Base-by-base conservation (phyloP, 2,329 filamentous ascomycete species). In the Fusarium liriodendri region DNA sequence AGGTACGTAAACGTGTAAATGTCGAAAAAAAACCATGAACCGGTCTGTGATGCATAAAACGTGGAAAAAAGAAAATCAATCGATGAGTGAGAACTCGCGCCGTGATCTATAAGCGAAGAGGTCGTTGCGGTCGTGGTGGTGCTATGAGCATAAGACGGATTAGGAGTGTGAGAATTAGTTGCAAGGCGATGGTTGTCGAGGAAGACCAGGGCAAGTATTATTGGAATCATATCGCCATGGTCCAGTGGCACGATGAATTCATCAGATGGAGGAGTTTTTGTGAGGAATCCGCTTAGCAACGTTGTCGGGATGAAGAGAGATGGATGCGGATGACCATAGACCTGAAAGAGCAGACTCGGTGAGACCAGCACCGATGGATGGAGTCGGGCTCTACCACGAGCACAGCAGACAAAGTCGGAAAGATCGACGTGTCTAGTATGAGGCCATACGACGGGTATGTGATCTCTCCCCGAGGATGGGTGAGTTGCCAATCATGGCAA, bases 391-490 rank as follows among this genome's bases (percentile, higher is more conserved):
- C 67, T 68, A 72, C 66, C 75, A 74, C 72, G 62, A 77, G 77
- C 75, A 72, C 77, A 77, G 77, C 73, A 79, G 76, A 76, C 75
- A 76, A 66, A 74, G 75, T 71, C 62, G 70, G 58, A 50, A 67
- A 65, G 65, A 71, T 66, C 57, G 67, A 62, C 67, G 58, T 61
- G 71, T 75, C 87, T 83, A 92, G 80, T 91, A 92, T 13, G 91
- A 92, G 61, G 88, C 90, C 88, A 92, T 90, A 62, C 91, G 89
- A 78, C 90, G 87, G 73, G 87, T 84, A 76, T 87, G 85, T 66
- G 85, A 84, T 78, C 89, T 86, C 74, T 90, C 88, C 82, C 81
- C 83, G 9, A 84, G 76, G 77, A 85, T 80, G 76, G 80, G 86
- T 38, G 83, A 87, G 74, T 85, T 82, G 66, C 83, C 83, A 72